Evolutionary conservation across 495 filamentous ascomycete species (phyloP).

Genomic region (Cudoniella acicularis): DNA sequence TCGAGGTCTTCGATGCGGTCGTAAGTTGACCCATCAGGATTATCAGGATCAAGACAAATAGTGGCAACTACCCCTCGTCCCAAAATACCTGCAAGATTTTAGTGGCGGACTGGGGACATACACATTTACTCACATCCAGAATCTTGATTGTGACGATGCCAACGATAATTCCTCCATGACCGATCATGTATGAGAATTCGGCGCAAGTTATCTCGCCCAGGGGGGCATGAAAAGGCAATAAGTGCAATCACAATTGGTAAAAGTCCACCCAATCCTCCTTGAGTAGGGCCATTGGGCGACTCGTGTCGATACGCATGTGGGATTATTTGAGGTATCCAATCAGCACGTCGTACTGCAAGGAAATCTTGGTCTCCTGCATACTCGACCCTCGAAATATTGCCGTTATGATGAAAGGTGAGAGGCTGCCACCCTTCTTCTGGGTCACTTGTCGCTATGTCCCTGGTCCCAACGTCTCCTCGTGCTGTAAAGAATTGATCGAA

Average conservation of each 20-base stretch:
- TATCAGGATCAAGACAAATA: conserved; percentile 23
- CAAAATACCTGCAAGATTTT: background rate
- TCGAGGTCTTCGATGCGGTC: conserved; percentile 8
- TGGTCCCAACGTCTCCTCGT: conserved; percentile 6
- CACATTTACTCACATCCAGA: conserved; percentile 17
- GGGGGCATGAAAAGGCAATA: conserved; percentile 23
- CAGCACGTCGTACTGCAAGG: background rate
- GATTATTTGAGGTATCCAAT: conserved; percentile 12
- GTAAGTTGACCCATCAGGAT: conserved; percentile 12
- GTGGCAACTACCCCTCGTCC: conserved; percentile 16
- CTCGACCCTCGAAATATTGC: conserved; percentile 4
- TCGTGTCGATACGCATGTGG: background rate
- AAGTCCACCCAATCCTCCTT: conserved; percentile 14
- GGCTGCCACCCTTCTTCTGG: conserved; percentile 19
- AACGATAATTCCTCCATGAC: conserved; percentile 15
- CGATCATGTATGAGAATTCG: conserved; percentile 11
- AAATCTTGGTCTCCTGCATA: conserved; percentile 4
- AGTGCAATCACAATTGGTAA: conserved; percentile 18
- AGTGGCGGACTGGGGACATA: background rate
- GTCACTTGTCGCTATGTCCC: conserved; percentile 5
- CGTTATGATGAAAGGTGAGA: conserved; percentile 15
- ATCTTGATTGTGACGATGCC: conserved; percentile 10
- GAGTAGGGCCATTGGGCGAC: background rate
- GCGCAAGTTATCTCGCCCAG: background rate
- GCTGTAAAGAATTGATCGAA: conserved; percentile 15